Percentiles rank a stretch among this genome's conserved stretches.
Evolutionary conservation across 2,329 filamentous ascomycete species (phyloP).

Genomic region (Pestalotiopsis sp.): DNA sequence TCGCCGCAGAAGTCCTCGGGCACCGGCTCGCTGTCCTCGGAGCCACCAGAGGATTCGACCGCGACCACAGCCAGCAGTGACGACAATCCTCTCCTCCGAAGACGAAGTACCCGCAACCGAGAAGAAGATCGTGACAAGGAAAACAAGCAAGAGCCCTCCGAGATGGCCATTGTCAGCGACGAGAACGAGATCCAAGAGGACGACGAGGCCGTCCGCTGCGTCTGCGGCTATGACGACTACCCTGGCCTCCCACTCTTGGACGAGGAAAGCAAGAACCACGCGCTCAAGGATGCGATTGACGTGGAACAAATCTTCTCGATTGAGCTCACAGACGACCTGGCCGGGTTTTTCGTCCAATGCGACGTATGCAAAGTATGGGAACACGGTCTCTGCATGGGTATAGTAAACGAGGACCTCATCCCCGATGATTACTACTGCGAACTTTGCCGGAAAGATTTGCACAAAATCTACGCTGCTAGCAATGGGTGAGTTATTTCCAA

Average conservation of each 20-base stretch:
- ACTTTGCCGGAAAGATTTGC: slow-evolving; percentile 86
- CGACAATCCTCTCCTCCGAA: slow-evolving; percentile 70
- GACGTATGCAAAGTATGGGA: slow-evolving; percentile 99
- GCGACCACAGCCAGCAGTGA: slow-evolving; percentile 40
- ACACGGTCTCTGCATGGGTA: slow-evolving; percentile 95
- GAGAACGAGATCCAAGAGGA: slow-evolving; percentile 78
- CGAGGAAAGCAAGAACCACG: slow-evolving; percentile 47
- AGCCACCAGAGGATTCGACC: slow-evolving; percentile 62
- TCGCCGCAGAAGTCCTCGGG: slow-evolving; percentile 77
- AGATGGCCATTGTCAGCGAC: slow-evolving; percentile 56
- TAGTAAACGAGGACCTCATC: slow-evolving; percentile 89
- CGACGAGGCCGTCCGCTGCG: slow-evolving; percentile 92
- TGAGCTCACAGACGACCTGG: slow-evolving; percentile 78
- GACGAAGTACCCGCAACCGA: slow-evolving; percentile 75
- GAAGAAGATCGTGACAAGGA: slow-evolving; percentile 57
- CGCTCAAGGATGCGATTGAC: slow-evolving; percentile 57
- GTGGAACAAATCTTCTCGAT: slow-evolving; percentile 58
- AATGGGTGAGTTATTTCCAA: slow-evolving; percentile 71
- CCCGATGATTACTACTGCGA: slow-evolving; percentile 97
- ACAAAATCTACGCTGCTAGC: slow-evolving; percentile 75
- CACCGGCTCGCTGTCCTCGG: slow-evolving; percentile 70
- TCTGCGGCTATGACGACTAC: slow-evolving; percentile 94
- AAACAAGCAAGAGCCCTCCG: slow-evolving; percentile 41
- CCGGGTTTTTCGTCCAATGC: slow-evolving; percentile 96
- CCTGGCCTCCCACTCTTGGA: slow-evolving; percentile 75